phyloP scores from a whole-genome alignment of 179 eudicot species.

The Silene noctiflora region DNA sequence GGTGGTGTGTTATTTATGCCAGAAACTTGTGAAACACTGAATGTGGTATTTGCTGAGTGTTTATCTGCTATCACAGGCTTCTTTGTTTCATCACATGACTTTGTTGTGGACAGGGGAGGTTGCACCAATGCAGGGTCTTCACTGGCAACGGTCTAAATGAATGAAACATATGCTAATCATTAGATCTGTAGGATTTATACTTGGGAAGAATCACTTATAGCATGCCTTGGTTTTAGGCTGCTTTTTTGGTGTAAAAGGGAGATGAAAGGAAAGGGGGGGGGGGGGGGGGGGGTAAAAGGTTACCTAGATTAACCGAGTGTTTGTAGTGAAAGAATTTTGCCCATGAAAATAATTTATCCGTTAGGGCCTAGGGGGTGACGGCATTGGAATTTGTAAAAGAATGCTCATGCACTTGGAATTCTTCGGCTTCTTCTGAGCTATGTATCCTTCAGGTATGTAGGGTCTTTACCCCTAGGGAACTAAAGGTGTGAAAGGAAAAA shows the following conservation, averaged over 20 bases:
- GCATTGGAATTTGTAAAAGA: no score
- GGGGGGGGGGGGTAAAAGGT: no score
- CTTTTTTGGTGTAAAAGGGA: background rate
- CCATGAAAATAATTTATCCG: no score
- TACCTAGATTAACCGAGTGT: no score
- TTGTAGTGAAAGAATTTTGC: no score
- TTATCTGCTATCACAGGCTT: background rate
- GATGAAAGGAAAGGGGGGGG: background rate
- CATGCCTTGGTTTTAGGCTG: no score
- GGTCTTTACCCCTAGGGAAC: background rate
- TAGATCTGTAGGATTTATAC: background rate
- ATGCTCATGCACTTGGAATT: background rate
- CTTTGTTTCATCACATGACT: constrained; percentile 10
- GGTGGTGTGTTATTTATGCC: background rate
- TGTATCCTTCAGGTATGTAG: background rate
- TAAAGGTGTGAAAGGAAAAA: no score
- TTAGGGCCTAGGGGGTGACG: no score
- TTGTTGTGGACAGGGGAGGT: background rate
- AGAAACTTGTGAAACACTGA: background rate
- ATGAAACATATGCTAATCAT: background rate
- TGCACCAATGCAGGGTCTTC: constrained; percentile 1
- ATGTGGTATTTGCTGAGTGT: background rate
- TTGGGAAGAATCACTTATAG: background rate
- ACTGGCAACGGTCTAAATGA: background rate
- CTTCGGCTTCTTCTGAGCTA: no score